These are phyloP conservation scores for Ocimum tenuiflorum DNA, from an alignment of 257 asterid species.

Conservation along the genomic window DNA sequence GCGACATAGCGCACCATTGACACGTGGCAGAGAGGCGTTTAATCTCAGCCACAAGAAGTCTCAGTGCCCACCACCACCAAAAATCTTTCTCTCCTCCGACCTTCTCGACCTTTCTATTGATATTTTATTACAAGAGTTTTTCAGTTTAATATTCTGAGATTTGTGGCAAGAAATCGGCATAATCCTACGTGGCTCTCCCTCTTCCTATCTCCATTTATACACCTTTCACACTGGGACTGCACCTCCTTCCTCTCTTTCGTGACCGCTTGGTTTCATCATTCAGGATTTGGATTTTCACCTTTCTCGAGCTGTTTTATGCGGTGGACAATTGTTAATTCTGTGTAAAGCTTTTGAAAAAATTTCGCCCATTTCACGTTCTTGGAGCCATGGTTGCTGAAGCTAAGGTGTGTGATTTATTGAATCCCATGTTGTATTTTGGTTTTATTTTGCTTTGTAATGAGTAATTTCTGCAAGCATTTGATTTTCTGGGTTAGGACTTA, in stretches of 20 bases:
- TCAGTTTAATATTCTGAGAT: too few relatives aligned
- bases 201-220: too few relatives aligned
- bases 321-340: neutral
- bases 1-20: neutral
- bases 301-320: constrained; percentile 8
- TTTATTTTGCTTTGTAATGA: neutral
- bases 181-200: too few relatives aligned
- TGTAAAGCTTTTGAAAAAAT: constrained; percentile 10
- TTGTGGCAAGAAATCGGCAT: too few relatives aligned
- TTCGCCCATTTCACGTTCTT: neutral
- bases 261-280: neutral
- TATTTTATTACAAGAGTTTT: neutral
- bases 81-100: too few relatives aligned
- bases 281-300: neutral
- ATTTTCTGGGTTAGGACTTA: neutral
- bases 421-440: neutral
- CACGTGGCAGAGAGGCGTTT: too few relatives aligned
- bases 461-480: neutral
- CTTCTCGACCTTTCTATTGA: too few relatives aligned
- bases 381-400: constrained; percentile 50
- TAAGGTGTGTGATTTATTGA: constrained; percentile 36
- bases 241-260: neutral
- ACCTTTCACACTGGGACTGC: too few relatives aligned
- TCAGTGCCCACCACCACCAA: too few relatives aligned
- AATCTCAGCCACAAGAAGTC: too few relatives aligned